Base-by-base conservation (phyloP, 2,329 filamentous ascomycete genomes). In the Alternaria longipes region DNA sequence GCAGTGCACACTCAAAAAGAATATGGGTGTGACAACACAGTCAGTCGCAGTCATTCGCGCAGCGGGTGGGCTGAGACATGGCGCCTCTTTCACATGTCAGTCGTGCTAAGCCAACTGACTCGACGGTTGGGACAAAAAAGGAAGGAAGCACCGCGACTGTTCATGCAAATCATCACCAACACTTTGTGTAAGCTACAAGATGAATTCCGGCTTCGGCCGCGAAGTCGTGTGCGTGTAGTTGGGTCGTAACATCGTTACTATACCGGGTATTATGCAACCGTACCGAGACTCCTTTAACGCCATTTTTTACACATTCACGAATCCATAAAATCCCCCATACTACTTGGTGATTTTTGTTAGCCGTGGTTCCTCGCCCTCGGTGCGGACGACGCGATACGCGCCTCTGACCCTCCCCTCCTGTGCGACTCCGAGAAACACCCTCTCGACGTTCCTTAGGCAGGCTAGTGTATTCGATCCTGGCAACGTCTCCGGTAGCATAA, bases 391-490 rank as follows among this genome's bases (percentile, higher is more conserved):
- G 30, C 52, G 46, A 36, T 68, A 70, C 42, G 64, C 66, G 11
- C 70, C 69, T 38, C 58, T 63, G 8, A 20, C 4, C 12, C 51
- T 54, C 16, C 54, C 53, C 3, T 54, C 42, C 9, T 63, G 28
- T 11, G 53, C 41, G n/a, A 51, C 20, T 11, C 22, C 62, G 30
- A 74, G 57, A 12, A 56, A 63, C 4, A 74, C 64, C 7, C 55
- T 65, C 46, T 71, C 49, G 26, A 77, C 52, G 18, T 73, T 73
- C 0, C 62, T 54, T 38, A 77, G 59, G 34, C 53, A 59, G 5
- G 42, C 22, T 8, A 76, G 56, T 18, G 73, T 24, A 20, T 67
- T 68, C 24, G 59, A 20, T 16, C 46, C 59, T 2, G 71, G 73
- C 4, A 72, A 45, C 2, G 56, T 47, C 5, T 73, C 57, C 3